A percentile compares a stretch with the other conserved stretches of the same genome.
phyloP scores from a whole-genome alignment of 306 rosid species.

The Trifolium subterraneum region DNA sequence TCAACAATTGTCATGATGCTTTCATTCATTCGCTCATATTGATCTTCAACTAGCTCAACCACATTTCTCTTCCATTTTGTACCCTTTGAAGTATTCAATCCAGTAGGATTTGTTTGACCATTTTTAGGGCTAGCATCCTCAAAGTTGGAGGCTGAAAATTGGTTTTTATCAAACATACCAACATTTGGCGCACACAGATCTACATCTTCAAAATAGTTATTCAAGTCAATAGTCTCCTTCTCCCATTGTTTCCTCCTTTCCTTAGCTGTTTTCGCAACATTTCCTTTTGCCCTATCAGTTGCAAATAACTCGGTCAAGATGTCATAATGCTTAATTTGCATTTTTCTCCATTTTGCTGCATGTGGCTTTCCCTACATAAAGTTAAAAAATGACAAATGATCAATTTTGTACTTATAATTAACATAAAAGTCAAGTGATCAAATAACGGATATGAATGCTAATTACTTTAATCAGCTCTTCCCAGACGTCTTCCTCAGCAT shows the following conservation, averaged over 20 bases:
- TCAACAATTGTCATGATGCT: neutral
- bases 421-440: neutral
- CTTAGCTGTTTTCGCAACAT: neutral
- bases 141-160: neutral
- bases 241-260: neutral
- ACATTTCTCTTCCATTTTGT: neutral
- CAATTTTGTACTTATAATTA: neutral
- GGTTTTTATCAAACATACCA: neutral
- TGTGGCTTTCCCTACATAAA: conserved; percentile 5
- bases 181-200: neutral
- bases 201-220: neutral
- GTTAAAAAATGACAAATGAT: neutral
- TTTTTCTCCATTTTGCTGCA: neutral
- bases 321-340: conserved; percentile 18
- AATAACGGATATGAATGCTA: neutral
- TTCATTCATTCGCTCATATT: neutral
- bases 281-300: neutral
- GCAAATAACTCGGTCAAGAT: neutral
- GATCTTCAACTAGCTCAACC: neutral
- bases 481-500: neutral
- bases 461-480: neutral
- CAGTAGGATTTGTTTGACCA: neutral
- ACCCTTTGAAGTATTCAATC: neutral
- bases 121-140: neutral
- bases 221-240: neutral